Evolutionary conservation across 2,329 filamentous ascomycete genomes (phyloP), one percentile per base, ranked within the genome.

Genomic region (Ascochyta viciae-villosae): DNA sequence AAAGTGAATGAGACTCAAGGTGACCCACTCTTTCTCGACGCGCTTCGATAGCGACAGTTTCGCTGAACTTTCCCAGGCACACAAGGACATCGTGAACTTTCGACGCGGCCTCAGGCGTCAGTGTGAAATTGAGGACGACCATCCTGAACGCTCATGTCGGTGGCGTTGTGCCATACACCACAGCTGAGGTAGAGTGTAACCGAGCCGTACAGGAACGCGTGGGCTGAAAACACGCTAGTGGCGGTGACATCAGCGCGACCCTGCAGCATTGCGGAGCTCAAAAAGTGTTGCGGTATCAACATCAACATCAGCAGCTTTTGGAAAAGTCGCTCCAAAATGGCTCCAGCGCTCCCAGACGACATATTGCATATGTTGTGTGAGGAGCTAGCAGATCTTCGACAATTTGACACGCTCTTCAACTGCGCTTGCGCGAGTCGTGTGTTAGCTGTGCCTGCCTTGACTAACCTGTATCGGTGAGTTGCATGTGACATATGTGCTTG

Each of bases 31-130:
- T 85, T 66, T 91, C 88, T 60, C 82, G 85, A 64, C 84, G 83
- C 31, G 89, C 88, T 74, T 93, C 90, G 37, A 94, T 81, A 24
- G 86, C 89, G 19, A 94, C 89, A 41, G 89, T 85, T 65, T 94
- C 90, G 72, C 88, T 90, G 78, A 94, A 93, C 74, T 91, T 92
- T 68, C 85, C 85, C 24, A 94, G 82, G 73, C 90, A 94, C 22
- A 86, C 81, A 53, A 94, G 83, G 23, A 87, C 83, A 74, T 93
- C 90, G 65, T 91, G 88, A 40, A 94, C 80, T 44, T 85, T 85
- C 6, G 82, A 81, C 39, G 91, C 86, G 29, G 88, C 88, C 64
- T 92, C 89, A 53, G 90, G 89, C 65, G 83, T 89, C 50, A 94
- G 79, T 0, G 88, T 89, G 70, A 93, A 92, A 57, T 82, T 87